Evolutionary conservation across 495 filamentous ascomycete species (phyloP), one percentile per base, ranked within the genome.

Genomic region (Penicillium arizonense): DNA sequence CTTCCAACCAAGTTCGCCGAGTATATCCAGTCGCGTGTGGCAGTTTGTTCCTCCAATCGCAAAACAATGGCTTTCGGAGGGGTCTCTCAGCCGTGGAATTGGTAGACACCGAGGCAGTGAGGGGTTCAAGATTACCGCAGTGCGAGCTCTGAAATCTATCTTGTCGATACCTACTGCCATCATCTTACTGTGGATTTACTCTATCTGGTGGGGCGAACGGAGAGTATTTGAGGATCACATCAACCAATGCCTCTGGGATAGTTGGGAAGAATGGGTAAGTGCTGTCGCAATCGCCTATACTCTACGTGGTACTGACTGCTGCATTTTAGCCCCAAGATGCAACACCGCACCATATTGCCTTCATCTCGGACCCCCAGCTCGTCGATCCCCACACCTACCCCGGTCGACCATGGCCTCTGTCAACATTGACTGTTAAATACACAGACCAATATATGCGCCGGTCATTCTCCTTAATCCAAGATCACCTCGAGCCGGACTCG

Each of bases 381-480:
- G 90, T 96, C 60, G 95, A 99, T 71, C 90, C 93, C 26, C 94
- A 99, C 65, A 94, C 91, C 12, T 97, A 99, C 66, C 89, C 94
- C 14, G 94, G 87, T 42, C 87, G 95, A 36, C 94, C 94, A 35
- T 94, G 92, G 89, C 87, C 90, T 14, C 73, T 97, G 5, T 88
- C 84, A 18, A 80, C 86, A 2, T 65, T 94, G 42, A 97, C 93
- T 0, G 78, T 92, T 32, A 71, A 78, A 47, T 87, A 95, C 62
- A 96, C 90, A 5, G 95, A 99, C 62, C 85, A 88, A 52, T 99
- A 96, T 61, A 75, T 97, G 51, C 82, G 86, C 14, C 86, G 91
- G 10, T 85, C 86, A 5, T 97, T 92, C 63, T 79, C 75, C 16
- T 77, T 80, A 14, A 76, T 97, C 37, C 87, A 94, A 59, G 64